A percentile compares a stretch with the other conserved stretches of the same genome.
These are phyloP conservation scores for Beauveria rudraprayagi DNA, from an alignment of 2,329 filamentous ascomycete species.

Conservation along the genomic window DNA sequence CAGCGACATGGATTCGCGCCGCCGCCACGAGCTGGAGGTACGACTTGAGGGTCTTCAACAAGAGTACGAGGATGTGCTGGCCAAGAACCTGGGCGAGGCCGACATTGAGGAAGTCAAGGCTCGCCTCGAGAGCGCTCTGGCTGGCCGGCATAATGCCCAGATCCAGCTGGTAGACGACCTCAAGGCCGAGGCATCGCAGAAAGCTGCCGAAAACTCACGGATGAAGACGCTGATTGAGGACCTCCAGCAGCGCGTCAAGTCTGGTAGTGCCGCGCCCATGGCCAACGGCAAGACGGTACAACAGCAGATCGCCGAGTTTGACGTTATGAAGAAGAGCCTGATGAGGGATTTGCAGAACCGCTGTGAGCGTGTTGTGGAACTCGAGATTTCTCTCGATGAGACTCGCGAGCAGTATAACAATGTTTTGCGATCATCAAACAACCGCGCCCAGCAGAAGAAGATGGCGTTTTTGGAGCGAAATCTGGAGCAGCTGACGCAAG, in stretches of 20 bases:
- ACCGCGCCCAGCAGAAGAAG: slow-evolving; percentile 99
- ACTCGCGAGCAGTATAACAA: slow-evolving; percentile 99
- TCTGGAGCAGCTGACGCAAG: slow-evolving; percentile 92
- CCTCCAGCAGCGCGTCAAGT: slow-evolving; percentile 65
- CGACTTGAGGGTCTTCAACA: slow-evolving; percentile 66
- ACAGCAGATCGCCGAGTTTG: slow-evolving; percentile 97
- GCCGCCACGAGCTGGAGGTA: slow-evolving; percentile 68
- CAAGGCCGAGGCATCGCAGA: slow-evolving; percentile 65
- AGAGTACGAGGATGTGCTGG: slow-evolving; percentile 76
- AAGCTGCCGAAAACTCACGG: slow-evolving; percentile 72
- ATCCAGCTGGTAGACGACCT: slow-evolving; percentile 68
- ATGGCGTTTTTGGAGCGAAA: slow-evolving; percentile 99
- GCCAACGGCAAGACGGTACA: slow-evolving; percentile 85
- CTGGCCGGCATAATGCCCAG: slow-evolving; percentile 66
- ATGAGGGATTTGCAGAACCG: slow-evolving; percentile 99
- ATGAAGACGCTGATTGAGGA: slow-evolving; percentile 76
- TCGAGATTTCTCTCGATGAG: slow-evolving; percentile 95
- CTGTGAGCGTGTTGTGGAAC: slow-evolving; percentile 94
- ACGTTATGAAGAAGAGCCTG: slow-evolving; percentile 98
- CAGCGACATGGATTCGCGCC: slow-evolving; percentile 56
- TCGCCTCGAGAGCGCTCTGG: slow-evolving; percentile 67
- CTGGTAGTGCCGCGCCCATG: slow-evolving; percentile 49
- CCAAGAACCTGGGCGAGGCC: slow-evolving; percentile 66
- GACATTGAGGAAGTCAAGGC: slow-evolving; percentile 82
- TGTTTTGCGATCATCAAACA: slow-evolving; percentile 91